These are phyloP conservation scores for Sporothrix luriei DNA, from an alignment of 2,329 filamentous ascomycete species.

Conservation along the genomic window DNA sequence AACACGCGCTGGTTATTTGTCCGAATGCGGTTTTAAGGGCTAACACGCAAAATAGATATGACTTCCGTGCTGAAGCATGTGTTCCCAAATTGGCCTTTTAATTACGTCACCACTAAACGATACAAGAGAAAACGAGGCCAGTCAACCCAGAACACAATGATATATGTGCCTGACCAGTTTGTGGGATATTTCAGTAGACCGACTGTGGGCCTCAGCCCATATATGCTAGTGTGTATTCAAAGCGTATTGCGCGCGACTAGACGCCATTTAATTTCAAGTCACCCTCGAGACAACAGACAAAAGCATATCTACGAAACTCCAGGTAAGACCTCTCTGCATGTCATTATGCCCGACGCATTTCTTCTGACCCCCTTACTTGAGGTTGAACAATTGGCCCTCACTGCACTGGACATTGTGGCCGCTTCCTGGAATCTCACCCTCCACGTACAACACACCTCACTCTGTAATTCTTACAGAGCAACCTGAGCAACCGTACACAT, in stretches of 20 bases:
- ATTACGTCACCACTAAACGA: background rate
- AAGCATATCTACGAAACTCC: background rate
- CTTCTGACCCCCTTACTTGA: background rate
- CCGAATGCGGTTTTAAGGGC: too few relatives aligned
- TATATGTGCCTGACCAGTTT: too few relatives aligned
- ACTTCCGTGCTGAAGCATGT: background rate
- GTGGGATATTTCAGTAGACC: background rate
- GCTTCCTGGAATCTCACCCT: background rate
- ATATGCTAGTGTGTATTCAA: too few relatives aligned
- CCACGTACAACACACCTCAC: background rate
- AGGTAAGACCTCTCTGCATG: constrained; percentile 4
- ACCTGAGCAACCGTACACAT: background rate
- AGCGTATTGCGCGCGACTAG: background rate
- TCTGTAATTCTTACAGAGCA: background rate
- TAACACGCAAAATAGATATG: background rate
- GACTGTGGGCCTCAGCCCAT: background rate
- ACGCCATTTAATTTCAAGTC: background rate
- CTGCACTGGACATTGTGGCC: too few relatives aligned
- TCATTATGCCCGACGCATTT: constrained; percentile 17
- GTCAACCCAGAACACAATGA: background rate
- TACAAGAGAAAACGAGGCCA: background rate
- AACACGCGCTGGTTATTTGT: too few relatives aligned
- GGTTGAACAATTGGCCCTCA: background rate
- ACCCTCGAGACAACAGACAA: background rate
- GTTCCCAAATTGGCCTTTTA: background rate